Conservation (phyloP, 2,329 filamentous ascomycete genomes). For the Ceratocystis ficicola region DNA sequence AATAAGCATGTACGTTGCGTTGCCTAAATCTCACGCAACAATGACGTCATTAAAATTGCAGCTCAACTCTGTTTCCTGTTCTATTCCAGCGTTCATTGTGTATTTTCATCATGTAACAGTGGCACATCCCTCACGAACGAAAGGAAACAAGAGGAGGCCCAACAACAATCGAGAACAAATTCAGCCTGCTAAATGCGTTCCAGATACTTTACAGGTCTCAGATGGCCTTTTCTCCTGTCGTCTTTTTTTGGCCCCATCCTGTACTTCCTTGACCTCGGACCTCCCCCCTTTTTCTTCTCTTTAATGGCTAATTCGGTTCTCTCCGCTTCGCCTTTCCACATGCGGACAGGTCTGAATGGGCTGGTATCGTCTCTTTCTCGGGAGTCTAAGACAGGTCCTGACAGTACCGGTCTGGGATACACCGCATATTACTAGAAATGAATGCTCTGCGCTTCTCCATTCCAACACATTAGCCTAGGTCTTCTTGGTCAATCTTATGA, state of each 20-base stretch:
- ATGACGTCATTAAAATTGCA: neutral
- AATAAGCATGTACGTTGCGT: neutral
- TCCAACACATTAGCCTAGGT: neutral
- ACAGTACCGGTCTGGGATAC: neutral
- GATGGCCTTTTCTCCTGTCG: neutral
- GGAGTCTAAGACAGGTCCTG: neutral
- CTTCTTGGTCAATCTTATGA: neutral
- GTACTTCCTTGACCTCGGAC: neutral
- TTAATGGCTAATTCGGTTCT: neutral
- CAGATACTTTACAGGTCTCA: neutral
- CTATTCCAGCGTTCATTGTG: neutral
- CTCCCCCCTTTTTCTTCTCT: neutral
- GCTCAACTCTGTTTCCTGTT: neutral
- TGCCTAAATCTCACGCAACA: neutral
- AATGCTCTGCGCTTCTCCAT: neutral
- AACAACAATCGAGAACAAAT: neutral
- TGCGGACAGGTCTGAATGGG: neutral
- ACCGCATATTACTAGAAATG: neutral
- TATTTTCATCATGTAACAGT: neutral
- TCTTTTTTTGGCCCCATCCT: neutral
- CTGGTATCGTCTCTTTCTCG: neutral
- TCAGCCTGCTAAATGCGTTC: neutral
- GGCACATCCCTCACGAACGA: constrained; percentile 2
- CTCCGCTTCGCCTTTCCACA: neutral
- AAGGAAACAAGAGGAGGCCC: neutral